Base-by-base conservation (phyloP, 169 alveolate genomes). In the Eimeria maxima region DNA sequence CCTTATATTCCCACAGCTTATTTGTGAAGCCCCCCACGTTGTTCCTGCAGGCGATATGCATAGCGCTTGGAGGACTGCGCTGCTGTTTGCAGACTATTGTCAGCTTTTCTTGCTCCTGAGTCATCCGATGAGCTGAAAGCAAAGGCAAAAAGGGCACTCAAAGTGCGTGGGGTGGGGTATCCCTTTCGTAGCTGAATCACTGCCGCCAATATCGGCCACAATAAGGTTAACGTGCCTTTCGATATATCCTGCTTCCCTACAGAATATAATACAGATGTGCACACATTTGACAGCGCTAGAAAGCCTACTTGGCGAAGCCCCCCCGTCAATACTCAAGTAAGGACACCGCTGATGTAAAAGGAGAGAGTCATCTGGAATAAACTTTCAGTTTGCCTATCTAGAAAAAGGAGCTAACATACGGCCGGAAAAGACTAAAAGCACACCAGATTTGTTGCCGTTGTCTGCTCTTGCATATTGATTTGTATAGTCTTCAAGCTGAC, bases 281-380 rank as follows among this genome's bases (percentile, higher is more conserved):
- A 97, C 99, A 22, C 98, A 98, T 95, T 95, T 99, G 88, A 98
- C 99, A 20, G 99, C 99, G n/a, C 97, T 99, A 67, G 99, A 99
- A 93, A 99, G 99, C 20, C 97, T 99, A 90, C 96, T 98, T 53
- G 98, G 97, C 94, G 97, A 97, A 93, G 99, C 99, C 6, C 99
- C 99, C 20, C 98, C 98, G 45, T 98, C 98, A 95, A 98, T 99
- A 80, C 97, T 98, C 90, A 98, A 99, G 97, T 96, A 55, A 44
- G 94, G 47, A 6, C 7, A 67, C 13, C 20, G 18, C 11, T 29
- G 29, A 47, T 11, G 81, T 44, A n/a, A 8, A 22, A 11, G 2
- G 13, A n/a, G 38, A 33, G 38, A 0, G 38, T 33, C 38, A 33
- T 33, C 38, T 33, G 1, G 38, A 33, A 33, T 33, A 33, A 33